Base-by-base conservation (phyloP, 2,329 filamentous ascomycete genomes). In the Plenodomus tracheiphilus region DNA sequence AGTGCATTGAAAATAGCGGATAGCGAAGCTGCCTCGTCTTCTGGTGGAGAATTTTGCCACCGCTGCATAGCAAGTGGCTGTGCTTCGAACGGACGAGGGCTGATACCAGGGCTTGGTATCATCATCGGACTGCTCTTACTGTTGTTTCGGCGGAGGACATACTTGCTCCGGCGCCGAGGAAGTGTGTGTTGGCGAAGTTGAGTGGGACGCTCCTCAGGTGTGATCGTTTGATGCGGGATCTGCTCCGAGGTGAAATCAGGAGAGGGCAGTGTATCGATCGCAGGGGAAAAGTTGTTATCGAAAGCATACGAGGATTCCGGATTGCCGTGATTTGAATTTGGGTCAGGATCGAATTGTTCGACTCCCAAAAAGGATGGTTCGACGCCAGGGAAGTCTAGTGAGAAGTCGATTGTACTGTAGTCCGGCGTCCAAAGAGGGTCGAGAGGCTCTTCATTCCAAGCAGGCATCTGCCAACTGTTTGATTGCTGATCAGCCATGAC, bases 21-120 rank as follows among this genome's bases (percentile, higher is more conserved):
- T 37, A 84, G 77, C 6, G 81, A 77, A 46, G 84, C 84, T 58
- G 83, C 81, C 76, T 86, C 84, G 73, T 86, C 77, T 72, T 86
- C 83, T 20, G 84, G 84, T 28, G 84, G 84, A 46, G 82, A 85
- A 57, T 83, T 75, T 61, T 85, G 79, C 84, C 84, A 87, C 76
- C 84, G 75, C 71, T 87, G 83, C 58, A 87, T 73, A 4, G 84
- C 53, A 13, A 62, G 46, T n/a, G 62, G 59, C 15, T 32, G 28
- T 32, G 28, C 28, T 32, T 32, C 28, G 28, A 32, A 32, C 15
- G 28, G 28, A 32, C 28, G 28, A 32, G 28, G 28, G 28, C 28
- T 32, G 28, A 32, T 32, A 32, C 28, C 28, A 32, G 28, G 28
- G 28, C 28, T 32, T 11, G 53, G 47, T 21, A 60, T 58, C 1